phyloP scores from a whole-genome alignment of 2,329 filamentous ascomycete species.

The Cladorrhinum sp. region DNA sequence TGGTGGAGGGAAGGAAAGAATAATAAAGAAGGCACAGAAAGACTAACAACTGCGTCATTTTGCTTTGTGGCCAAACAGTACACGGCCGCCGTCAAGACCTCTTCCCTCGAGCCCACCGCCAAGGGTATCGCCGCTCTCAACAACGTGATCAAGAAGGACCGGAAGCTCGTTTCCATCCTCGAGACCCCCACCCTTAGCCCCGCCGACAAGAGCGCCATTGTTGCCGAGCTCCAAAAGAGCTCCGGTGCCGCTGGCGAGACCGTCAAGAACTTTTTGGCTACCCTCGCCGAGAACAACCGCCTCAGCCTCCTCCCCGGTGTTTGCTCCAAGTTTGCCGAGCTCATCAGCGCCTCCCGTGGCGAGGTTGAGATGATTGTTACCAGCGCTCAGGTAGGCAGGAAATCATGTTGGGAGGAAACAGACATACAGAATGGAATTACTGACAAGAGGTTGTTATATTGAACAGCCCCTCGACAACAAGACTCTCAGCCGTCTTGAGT shows the following conservation, averaged over 20 bases:
- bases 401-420: neutral
- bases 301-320: constrained; percentile 78
- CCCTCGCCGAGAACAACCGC: constrained; percentile 95
- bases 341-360: constrained; percentile 86
- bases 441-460: constrained; percentile 23
- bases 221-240: constrained; percentile 84
- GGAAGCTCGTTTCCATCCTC: constrained; percentile 76
- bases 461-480: constrained; percentile 77
- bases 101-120: constrained; percentile 79
- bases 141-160: constrained; percentile 73
- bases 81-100: constrained; percentile 89
- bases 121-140: constrained; percentile 72
- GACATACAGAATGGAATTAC: constrained; percentile 13
- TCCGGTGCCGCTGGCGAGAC: constrained; percentile 72
- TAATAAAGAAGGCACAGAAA: constrained; percentile 18
- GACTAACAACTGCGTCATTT: constrained; percentile 41
- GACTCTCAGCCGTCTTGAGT: constrained; percentile 81
- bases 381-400: constrained; percentile 72
- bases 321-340: constrained; percentile 77
- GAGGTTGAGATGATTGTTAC: constrained; percentile 93
- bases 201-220: constrained; percentile 80
- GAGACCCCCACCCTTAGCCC: constrained; percentile 73
- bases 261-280: constrained; percentile 88
- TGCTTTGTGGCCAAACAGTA: constrained; percentile 58
- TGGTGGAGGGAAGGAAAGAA: neutral